These are phyloP conservation scores for Phylloporus rhodoxanthus DNA, from an alignment of 768 basidiomycete species.

Conservation along the genomic window DNA sequence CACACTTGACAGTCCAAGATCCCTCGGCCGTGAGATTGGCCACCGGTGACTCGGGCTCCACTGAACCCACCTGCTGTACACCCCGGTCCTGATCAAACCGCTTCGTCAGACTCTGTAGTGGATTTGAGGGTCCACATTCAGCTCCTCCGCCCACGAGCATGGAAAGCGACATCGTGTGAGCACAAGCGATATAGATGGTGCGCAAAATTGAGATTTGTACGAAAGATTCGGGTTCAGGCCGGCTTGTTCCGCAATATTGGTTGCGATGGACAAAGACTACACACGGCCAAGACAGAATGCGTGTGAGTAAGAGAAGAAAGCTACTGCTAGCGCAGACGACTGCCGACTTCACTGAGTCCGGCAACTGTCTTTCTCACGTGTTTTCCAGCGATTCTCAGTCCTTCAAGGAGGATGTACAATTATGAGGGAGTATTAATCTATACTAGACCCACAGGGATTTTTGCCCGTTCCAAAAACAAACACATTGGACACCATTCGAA, in stretches of 20 bases:
- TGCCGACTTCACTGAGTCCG: background rate
- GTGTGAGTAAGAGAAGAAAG: background rate
- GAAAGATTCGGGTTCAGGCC: background rate
- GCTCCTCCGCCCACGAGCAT: conserved; percentile 61
- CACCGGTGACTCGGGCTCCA: conserved; percentile 7
- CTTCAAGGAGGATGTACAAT: conserved; percentile 16
- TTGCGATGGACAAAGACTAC: background rate
- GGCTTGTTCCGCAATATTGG: background rate
- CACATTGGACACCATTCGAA: conserved; percentile 6
- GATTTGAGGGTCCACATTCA: conserved; percentile 84
- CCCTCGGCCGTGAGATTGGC: background rate
- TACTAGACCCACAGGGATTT: conserved; percentile 18
- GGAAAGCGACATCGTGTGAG: conserved; percentile 61
- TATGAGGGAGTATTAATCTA: conserved; percentile 27
- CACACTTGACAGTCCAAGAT: background rate
- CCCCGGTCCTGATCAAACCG: conserved; percentile 76
- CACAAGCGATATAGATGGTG: background rate
- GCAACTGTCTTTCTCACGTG: conserved; percentile 12
- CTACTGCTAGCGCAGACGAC: background rate
- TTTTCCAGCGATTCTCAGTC: conserved; percentile 2
- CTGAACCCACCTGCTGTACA: conserved; percentile 57
- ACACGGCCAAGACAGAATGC: background rate
- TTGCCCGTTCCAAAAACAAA: conserved; percentile 16
- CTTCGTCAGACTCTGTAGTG: conserved; percentile 74
- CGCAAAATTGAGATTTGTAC: background rate